Evolutionary conservation across 1,139 yeast species (phyloP), one percentile per base, ranked within the genome.

Genomic region (Protomyces arabidopsidicola): DNA sequence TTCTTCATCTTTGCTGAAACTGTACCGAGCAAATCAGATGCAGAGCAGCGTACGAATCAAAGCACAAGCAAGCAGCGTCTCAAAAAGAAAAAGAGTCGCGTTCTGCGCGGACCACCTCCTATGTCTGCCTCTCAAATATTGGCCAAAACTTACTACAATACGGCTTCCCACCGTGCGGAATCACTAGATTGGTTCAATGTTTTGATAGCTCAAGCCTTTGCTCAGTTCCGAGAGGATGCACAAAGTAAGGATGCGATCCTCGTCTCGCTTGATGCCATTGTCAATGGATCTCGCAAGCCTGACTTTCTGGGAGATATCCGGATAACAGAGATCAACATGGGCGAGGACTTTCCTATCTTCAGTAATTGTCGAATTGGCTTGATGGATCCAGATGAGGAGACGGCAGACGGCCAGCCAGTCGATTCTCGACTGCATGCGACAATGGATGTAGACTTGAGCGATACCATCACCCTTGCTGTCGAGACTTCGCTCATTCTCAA

Each of bases 181-280:
- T 87, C 97, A 0, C 77, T 93, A 64, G 98, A 93, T 74, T 93
- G 99, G 98, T 90, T 93, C 73, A 93, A 93, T 71, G 98, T 93
- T 0, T 78, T 93, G 56, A 82, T 93, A 24, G 98, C 97, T 0
- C 98, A 95, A 73, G 86, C 91, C 3, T 86, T 93, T 27, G 84
- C 90, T 24, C 96, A 91, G 70, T 81, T 90, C 66, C 81, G 99
- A 66, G 82, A 85, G 22, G 98, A 93, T 73, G 98, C 98, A 0
- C 76, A 89, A 66, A 79, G 83, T 61, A 84, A 90, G 54, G 95
- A 93, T 74, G 90, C 90, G 72, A 87, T 95, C 38, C 84, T 90
- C 66, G 86, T 87, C 68, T 85, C 91, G 1, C 77, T 93, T 64
- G 85, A 87, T 70, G 79, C 77, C 48, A 74, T 86, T 1, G 72